Conservation (phyloP, 345 rosid genomes). For the Eucalyptus erythrocorys region DNA sequence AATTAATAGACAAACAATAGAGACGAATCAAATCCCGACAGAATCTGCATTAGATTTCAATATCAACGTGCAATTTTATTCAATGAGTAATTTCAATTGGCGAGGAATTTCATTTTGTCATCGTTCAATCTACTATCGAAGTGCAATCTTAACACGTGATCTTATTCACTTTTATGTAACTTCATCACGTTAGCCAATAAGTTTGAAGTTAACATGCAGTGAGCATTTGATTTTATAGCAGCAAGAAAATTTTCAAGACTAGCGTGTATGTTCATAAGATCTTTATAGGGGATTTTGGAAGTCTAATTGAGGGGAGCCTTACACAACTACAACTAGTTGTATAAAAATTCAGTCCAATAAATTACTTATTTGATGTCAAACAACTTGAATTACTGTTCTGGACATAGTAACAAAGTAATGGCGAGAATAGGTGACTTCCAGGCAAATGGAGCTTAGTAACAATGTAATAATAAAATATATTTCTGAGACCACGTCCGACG, state of each 20-base stretch:
- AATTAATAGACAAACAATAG: no score
- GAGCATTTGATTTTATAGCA: no score
- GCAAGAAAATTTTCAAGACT: neutral
- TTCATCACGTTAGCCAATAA: constrained; percentile 3
- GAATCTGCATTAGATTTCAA: no score
- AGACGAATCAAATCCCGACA: neutral
- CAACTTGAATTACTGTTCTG: no score
- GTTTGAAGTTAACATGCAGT: neutral
- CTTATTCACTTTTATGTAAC: neutral
- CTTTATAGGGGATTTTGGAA: neutral
- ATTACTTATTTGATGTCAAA: neutral
- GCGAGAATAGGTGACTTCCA: no score
- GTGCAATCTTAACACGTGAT: no score
- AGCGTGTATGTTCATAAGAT: neutral
- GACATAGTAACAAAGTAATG: no score
- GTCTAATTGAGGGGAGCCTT: neutral
- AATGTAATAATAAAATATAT: no score
- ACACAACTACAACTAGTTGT: neutral
- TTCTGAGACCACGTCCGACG: no score
- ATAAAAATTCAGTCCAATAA: neutral
- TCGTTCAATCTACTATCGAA: neutral
- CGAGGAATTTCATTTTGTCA: neutral
- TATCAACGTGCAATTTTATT: neutral
- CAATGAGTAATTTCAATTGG: neutral
- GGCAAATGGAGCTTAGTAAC: no score